These are phyloP conservation scores for Balansia obtecta DNA, from an alignment of 2,329 filamentous ascomycete genomes.

Conservation along the genomic window DNA sequence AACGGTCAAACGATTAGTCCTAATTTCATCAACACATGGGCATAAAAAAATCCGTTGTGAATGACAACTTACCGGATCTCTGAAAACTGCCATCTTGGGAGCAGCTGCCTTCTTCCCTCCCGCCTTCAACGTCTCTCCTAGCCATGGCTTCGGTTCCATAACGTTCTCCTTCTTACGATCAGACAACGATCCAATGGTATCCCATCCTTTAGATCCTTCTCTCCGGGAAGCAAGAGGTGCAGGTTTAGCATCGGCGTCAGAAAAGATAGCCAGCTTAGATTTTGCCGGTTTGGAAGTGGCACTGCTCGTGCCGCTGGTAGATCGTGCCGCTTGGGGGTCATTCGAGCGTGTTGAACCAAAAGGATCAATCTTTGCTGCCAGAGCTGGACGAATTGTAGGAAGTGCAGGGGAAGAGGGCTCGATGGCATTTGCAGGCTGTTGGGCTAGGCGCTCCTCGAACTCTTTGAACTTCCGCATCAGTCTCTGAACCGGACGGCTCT, in stretches of 20 bases:
- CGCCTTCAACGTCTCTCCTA: conserved; percentile 77
- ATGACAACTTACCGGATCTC: conserved; percentile 65
- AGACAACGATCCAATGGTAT: conserved; percentile 74
- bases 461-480: conserved; percentile 83
- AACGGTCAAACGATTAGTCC: conserved; percentile 67
- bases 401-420: conserved; percentile 80
- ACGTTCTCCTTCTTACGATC: conserved; percentile 92
- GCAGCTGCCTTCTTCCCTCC: conserved; percentile 65
- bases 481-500: conserved; percentile 70
- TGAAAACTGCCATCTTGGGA: conserved; percentile 85
- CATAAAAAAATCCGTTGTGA: conserved; percentile 19
- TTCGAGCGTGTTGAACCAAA: conserved; percentile 48
- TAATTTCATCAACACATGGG: conserved; percentile 76
- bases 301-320: conserved; percentile 32
- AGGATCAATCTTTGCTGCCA: conserved; percentile 77
- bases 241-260: conserved; percentile 55
- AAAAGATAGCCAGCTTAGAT: conserved; percentile 83
- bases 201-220: conserved; percentile 64
- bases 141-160: conserved; percentile 79
- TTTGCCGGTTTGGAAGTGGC: conserved; percentile 52
- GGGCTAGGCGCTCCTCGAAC: conserved; percentile 69
- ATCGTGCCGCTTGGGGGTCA: conserved; percentile 55
- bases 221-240: conserved; percentile 41
- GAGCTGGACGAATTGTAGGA: conserved; percentile 66
- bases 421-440: conserved; percentile 44